Base-by-base conservation (phyloP, 441 rosid genomes). In the Pelargonium cotyledonis region DNA sequence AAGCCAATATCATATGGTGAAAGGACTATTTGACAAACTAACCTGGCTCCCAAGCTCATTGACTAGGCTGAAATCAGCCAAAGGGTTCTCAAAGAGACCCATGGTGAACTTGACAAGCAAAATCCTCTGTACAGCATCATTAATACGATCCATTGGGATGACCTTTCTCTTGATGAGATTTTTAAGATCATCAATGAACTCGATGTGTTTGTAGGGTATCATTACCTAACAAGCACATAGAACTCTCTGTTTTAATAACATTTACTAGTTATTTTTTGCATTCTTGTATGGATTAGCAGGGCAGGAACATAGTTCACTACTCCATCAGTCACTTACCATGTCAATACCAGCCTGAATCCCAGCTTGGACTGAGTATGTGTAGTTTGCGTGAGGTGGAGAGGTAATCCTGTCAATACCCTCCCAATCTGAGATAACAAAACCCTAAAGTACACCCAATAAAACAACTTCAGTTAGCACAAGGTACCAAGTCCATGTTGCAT, bases 361-460 rank as follows among this genome's bases (percentile, higher is more conserved):
- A 62, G 85, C 87, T 75, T 68, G 78, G 63, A 86, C 87, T 16
- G 94, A 88, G 72, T 82, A 86, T 53, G 87, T 81, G 75, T 85
- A 88, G 82, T 88, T 78, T 0, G 70, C 65, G 75, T 85, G 84
- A 1, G 86, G 82, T 26, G 88, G 88, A 40, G 82, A 66, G 31
- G 94, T 83, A 38, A 88, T 82, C 69, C 80, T 82, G 68, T 88
- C 91, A 69, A 88, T 77, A 7, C 94, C 94, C 77, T 86, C 80
- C 89, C 94, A 88, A 79, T 88, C 94, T 29, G 94, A 86, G 63
- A 86, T 86, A 55, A 88, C 89, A 76, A 88, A 85, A 66, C 94
- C 94, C 94, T 88, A 78, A 72, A 74, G 75, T 14, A 75, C 64
- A 65, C 78, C 65, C 61, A 65, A 41, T 60, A 66, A 71, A 70